Percentiles rank a stretch among this genome's conserved stretches.
phyloP scores from a whole-genome alignment of 768 basidiomycete genomes.

The Crucibulum laeve region DNA sequence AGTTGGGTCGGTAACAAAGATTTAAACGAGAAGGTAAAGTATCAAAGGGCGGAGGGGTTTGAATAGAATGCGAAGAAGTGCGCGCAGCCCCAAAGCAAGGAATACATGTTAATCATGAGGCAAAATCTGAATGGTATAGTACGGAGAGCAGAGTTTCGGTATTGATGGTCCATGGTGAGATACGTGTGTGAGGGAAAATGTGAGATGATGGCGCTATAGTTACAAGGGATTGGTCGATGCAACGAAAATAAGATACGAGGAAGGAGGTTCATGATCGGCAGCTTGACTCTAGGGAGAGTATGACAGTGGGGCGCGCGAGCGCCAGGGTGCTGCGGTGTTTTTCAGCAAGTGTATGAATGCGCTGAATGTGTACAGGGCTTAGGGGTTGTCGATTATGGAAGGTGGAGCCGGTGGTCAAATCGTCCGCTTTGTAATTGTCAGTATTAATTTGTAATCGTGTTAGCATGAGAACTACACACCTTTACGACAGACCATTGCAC shows the following conservation, averaged over 20 bases:
- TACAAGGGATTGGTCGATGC: not conserved
- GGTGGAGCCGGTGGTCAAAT: slow-evolving; percentile 32
- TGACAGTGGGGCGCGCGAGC: too few relatives aligned
- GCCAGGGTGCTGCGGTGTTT: too few relatives aligned
- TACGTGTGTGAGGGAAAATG: not conserved
- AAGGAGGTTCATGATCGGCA: not conserved
- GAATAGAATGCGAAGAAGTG: not conserved
- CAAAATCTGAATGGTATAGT: not conserved
- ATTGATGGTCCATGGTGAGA: not conserved
- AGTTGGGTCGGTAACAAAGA: not conserved
- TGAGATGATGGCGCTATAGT: not conserved
- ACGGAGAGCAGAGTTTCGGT: not conserved
- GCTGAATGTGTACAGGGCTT: too few relatives aligned
- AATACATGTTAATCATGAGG: slow-evolving; percentile 1
- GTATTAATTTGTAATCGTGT: not conserved
- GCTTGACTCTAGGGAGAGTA: not conserved
- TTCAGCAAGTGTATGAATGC: too few relatives aligned
- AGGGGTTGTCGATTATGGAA: too few relatives aligned
- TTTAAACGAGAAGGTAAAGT: not conserved
- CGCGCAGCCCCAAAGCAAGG: slow-evolving; percentile 2
- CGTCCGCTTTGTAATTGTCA: slow-evolving; percentile 36
- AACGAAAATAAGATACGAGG: not conserved
- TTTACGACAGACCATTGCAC: slow-evolving; percentile 80
- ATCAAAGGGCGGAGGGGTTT: not conserved
- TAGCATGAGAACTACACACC: slow-evolving; percentile 29